Percentiles rank a stretch among this genome's conserved stretches.
These are phyloP conservation scores for Ophiostoma pallidulum DNA, from an alignment of 2,329 filamentous ascomycete species.

Conservation along the genomic window DNA sequence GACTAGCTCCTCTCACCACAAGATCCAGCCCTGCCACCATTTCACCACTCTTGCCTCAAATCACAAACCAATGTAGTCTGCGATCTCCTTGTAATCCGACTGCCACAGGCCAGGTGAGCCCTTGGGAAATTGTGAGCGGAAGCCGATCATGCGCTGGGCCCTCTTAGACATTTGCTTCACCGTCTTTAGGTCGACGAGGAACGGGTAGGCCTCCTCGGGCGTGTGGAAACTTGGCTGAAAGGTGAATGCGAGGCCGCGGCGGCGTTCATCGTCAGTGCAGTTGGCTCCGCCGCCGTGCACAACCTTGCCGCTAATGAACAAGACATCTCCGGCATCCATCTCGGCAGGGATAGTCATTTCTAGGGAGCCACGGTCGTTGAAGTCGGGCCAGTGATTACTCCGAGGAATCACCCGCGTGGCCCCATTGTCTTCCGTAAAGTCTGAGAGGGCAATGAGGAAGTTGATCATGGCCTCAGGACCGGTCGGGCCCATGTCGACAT, in stretches of 20 bases:
- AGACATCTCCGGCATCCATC: conserved; percentile 23
- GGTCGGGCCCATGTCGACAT: conserved; percentile 20
- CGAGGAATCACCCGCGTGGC: conserved; percentile 24
- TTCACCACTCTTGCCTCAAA: too few relatives aligned
- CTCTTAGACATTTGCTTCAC: conserved; percentile 9
- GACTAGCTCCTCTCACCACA: too few relatives aligned
- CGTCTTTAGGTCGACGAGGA: conserved; percentile 14
- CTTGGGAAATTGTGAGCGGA: conserved; percentile 22
- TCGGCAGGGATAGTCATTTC: conserved; percentile 18
- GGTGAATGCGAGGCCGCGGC: conserved; percentile 18
- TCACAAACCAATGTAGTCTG: conserved; percentile 1
- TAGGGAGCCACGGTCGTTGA: conserved; percentile 13
- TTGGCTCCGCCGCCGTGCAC: conserved; percentile 26
- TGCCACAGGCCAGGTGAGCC: conserved; percentile 22
- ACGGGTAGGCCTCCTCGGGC: conserved; percentile 23
- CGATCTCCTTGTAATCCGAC: conserved; percentile 17
- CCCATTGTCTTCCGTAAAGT: conserved; percentile 23
- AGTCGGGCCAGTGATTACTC: conserved; percentile 21
- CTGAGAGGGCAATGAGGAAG: conserved; percentile 21
- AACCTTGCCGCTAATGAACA: conserved; percentile 25
- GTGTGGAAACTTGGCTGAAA: conserved; percentile 22
- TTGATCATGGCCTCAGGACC: conserved; percentile 18
- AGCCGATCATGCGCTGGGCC: conserved; percentile 21
- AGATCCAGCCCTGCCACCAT: too few relatives aligned
- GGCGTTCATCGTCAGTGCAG: conserved; percentile 13